These are phyloP conservation scores for Hypoxylon sp. DNA, from an alignment of 2,329 filamentous ascomycete genomes.

Conservation along the genomic window DNA sequence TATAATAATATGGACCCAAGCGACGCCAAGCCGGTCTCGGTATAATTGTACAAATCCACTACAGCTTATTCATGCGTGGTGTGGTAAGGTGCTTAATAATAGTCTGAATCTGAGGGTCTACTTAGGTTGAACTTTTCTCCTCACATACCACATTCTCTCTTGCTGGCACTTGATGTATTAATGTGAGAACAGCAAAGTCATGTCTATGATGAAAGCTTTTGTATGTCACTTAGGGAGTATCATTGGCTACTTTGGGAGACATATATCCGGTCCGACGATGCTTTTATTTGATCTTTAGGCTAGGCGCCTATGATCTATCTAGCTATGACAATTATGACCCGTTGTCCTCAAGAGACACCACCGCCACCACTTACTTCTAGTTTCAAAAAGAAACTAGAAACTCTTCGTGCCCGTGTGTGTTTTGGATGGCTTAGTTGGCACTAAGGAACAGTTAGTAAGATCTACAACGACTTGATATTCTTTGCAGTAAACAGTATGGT, in stretches of 20 bases:
- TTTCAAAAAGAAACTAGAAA: no score
- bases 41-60: neutral
- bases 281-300: no score
- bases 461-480: neutral
- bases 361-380: no score
- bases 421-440: no score
- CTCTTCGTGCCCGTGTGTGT: no score
- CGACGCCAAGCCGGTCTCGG: neutral
- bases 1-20: neutral
- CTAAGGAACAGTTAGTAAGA: slow-evolving; percentile 1
- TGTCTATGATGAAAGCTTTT: neutral
- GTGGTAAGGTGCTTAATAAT: neutral
- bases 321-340: no score
- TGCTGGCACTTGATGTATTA: no score
- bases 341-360: no score
- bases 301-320: no score
- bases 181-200: neutral
- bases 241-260: neutral
- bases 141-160: neutral
- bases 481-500: neutral
- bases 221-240: neutral
- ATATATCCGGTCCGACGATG: neutral
- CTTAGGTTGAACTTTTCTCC: neutral
- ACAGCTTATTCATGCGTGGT: neutral
- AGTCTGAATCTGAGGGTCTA: neutral